Base-by-base conservation (phyloP, 148 eudicot genomes). In the Amaranthus hypochondriacus region DNA sequence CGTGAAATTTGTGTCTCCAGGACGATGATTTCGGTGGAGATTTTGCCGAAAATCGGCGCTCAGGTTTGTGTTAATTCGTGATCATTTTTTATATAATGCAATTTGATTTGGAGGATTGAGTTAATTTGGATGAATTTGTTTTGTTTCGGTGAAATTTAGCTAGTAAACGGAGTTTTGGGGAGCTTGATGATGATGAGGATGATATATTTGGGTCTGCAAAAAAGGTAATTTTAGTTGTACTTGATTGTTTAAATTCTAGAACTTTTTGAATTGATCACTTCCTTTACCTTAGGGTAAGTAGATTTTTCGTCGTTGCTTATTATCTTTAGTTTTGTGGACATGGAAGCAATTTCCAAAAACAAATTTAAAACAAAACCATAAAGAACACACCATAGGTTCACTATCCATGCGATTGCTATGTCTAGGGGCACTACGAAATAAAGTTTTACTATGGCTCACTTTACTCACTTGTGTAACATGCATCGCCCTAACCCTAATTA, bases 11-110 rank as follows among this genome's bases (percentile, higher is more conserved):
- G 4, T 47, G 48, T 53, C 18, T 82, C 4, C n/a, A 91, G 98
- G 97, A 91, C 70, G 97, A 91, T 81, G 96, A 89, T 89, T 94
- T 94, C 48, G 97, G 97, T 6, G 96, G 97, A 2, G 98, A 94
- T 83, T 91, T 94, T 59, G 14, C 90, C 2, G 96, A 85, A 14
- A 73, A 58, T 3, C 86, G 85, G 72, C 89, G 86, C 56, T 76
- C 92, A 84, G 97, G 96, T 90, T 75, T 68, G n/a, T 39, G 3
- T 62, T 13, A 50, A 52, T 11, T 43, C 39, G 15, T n/a, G 7
- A 15, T 28, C 55, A 2, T 44, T 14, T 47, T 15, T 9, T 18
- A 57, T 64, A 55, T n/a, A 43, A 4, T 13, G 7, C 43, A 44
- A n/a, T 57, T 66, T 52, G 2, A 46, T 68, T 21, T 39, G 12